Evolutionary conservation across 371 early-diverging fungal species (phyloP), one percentile per base, ranked within the genome.

Genomic region (Mucor ambiguus): DNA sequence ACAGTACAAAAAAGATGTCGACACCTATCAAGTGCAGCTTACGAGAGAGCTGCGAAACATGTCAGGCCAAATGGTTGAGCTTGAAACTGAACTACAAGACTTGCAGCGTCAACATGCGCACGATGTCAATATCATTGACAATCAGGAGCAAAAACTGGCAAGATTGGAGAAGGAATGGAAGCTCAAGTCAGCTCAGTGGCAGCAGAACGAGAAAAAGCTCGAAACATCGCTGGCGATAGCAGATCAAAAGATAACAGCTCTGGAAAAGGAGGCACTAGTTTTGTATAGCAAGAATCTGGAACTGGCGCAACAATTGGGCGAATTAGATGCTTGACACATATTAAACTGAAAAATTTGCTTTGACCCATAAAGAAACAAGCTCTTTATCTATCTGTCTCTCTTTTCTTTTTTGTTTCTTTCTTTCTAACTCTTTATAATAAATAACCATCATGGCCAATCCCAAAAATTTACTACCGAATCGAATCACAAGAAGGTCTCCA

Each of bases 1-100:
- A 2, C 24, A 62, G 32, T 18, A 61, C 10, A 26, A 54, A 7
- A 57, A 60, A 20, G 49, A 60, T 4, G 5, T 35, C 1, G 64
- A 69, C 57, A 49, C 52, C 0, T 63, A 35, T 43, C 62, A 66
- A n/a, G 16, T 75, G 14, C 58, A 71, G 7, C 16, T 60, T 12
- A 38, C 75, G 24, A 35, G 75, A 55, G 75, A 75, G 44, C n/a
- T 62, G 10, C 58, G 75, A 38, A 56, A 60, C 20, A 35, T 75
- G 16, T 24, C 72, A 5, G 48, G 64, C 24, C 60, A 57, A 28
- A 49, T 75, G 1, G 62, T 48, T 3, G 75, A 75, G 20, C 63
- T 75, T 4, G 72, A 75, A 38, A 24, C 24, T 14, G 72, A 75
- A 49, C 46, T 75, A 8, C 61, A 61, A 60, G 49, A 12, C n/a